Conservation (phyloP, 768 basidiomycete genomes). For the Panaeolus papilionaceus region DNA sequence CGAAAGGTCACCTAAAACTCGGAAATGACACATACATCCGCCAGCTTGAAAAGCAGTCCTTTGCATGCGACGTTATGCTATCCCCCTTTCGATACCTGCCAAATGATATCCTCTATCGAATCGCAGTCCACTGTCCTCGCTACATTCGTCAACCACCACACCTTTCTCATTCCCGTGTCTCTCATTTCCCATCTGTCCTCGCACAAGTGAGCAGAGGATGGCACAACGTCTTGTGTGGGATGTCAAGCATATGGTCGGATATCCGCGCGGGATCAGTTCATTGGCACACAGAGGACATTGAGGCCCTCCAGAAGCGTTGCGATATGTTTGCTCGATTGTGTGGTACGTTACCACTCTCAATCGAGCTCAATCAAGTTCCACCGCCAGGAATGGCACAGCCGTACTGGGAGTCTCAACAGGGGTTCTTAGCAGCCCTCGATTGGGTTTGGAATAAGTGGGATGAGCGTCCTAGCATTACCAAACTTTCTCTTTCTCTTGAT, state of each 20-base stretch:
- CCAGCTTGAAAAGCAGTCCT: too few relatives aligned
- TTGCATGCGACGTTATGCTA: too few relatives aligned
- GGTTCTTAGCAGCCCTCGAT: background rate
- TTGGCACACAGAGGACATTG: background rate
- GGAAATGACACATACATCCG: too few relatives aligned
- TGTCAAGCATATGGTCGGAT: background rate
- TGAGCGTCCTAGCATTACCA: background rate
- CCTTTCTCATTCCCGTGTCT: background rate
- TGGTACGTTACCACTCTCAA: background rate
- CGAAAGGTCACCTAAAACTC: too few relatives aligned
- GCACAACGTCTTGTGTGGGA: background rate
- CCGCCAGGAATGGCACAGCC: background rate
- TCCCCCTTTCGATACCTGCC: too few relatives aligned
- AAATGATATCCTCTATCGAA: too few relatives aligned
- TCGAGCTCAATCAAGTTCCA: background rate
- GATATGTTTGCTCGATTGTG: background rate
- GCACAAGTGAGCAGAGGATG: background rate
- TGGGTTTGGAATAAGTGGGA: background rate
- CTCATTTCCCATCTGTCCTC: background rate
- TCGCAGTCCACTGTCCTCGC: too few relatives aligned
- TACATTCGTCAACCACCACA: too few relatives aligned
- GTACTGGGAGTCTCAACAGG: too few relatives aligned
- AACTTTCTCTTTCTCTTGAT: background rate
- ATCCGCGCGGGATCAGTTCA: background rate
- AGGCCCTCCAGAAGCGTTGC: background rate